These are phyloP conservation scores for Zizania latifolia DNA, from an alignment of 176 grass and related monocot genomes.

Conservation along the genomic window DNA sequence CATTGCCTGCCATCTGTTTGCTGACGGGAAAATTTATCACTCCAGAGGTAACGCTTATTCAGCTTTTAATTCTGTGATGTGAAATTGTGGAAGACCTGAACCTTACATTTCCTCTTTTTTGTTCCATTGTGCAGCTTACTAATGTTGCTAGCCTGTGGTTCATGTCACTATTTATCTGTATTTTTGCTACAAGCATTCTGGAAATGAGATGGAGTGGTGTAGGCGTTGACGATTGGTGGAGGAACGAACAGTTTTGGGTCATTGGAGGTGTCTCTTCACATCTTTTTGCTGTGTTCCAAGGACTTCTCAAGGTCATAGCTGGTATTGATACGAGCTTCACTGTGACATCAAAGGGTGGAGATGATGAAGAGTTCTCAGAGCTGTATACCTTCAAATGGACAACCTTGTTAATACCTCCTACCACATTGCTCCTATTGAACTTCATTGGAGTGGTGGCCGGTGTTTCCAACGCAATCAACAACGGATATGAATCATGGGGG, in stretches of 20 bases:
- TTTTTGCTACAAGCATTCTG: constrained; percentile 52
- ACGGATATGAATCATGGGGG: constrained; percentile 67
- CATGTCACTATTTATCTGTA: constrained; percentile 71
- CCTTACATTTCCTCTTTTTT: neutral
- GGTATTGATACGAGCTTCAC: constrained; percentile 74
- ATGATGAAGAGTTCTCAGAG: constrained; percentile 63
- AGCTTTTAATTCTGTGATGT: neutral
- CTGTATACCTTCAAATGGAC: constrained; percentile 76
- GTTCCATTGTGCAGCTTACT: constrained; percentile 39
- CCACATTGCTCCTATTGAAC: constrained; percentile 57
- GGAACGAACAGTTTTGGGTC: constrained; percentile 77
- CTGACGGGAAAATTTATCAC: constrained; percentile 66
- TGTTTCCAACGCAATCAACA: constrained; percentile 61
- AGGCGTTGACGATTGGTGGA: constrained; percentile 69
- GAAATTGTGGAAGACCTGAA: neutral
- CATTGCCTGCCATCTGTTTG: constrained; percentile 67
- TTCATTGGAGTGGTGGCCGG: constrained; percentile 62
- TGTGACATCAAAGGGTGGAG: constrained; percentile 59
- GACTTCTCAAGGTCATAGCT: constrained; percentile 59
- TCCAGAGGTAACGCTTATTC: constrained; percentile 42
- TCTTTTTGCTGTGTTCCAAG: constrained; percentile 68
- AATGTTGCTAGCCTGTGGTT: constrained; percentile 68
- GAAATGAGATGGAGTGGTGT: constrained; percentile 81
- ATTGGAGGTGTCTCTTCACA: constrained; percentile 61
- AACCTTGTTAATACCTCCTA: constrained; percentile 59